Evolutionary conservation across 768 basidiomycete genomes (phyloP).

Genomic region (Phanerochaete carnosa): DNA sequence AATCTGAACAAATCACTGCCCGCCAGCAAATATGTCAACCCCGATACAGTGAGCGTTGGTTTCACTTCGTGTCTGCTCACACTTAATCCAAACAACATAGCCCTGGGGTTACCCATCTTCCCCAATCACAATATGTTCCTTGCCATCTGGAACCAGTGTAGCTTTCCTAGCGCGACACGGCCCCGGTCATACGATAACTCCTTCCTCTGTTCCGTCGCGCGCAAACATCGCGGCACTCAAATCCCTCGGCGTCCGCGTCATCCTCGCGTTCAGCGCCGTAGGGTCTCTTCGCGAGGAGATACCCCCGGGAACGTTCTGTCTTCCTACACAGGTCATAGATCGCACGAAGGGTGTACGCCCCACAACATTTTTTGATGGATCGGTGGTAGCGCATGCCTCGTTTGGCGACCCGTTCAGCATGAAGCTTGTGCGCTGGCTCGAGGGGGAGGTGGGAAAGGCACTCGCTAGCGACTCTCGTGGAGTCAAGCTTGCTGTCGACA

Average conservation of each 20-base stretch:
- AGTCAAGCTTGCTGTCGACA: slow-evolving; percentile 73
- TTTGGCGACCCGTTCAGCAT: slow-evolving; percentile 91
- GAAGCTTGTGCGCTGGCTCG: slow-evolving; percentile 63
- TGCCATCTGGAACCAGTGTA: slow-evolving; percentile 74
- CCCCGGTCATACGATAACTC: slow-evolving; percentile 67
- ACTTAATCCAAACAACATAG: too few species aligned
- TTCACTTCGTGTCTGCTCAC: too few species aligned
- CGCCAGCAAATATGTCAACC: too few species aligned
- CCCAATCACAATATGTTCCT: slow-evolving; percentile 87
- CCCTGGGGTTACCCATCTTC: slow-evolving; percentile 94
- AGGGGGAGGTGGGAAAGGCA: slow-evolving; percentile 57
- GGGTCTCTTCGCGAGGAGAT: slow-evolving; percentile 95
- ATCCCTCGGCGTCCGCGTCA: slow-evolving; percentile 81
- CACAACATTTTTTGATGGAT: slow-evolving; percentile 81
- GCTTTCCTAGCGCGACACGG: slow-evolving; percentile 96
- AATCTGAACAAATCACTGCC: too few species aligned
- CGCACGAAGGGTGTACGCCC: slow-evolving; percentile 93
- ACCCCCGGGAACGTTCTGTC: slow-evolving; percentile 80
- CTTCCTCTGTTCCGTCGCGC: slow-evolving; percentile 76
- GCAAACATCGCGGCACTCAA: slow-evolving; percentile 98
- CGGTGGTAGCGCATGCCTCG: slow-evolving; percentile 85
- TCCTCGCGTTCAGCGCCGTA: slow-evolving; percentile 94
- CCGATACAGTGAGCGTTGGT: too few species aligned
- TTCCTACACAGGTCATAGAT: slow-evolving; percentile 94
- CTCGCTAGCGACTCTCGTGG: slow-evolving; percentile 48